Percentiles rank a stretch among this genome's conserved stretches.
phyloP scores from a whole-genome alignment of 208 protist genomes.

The Angomonas ambiguus region DNA sequence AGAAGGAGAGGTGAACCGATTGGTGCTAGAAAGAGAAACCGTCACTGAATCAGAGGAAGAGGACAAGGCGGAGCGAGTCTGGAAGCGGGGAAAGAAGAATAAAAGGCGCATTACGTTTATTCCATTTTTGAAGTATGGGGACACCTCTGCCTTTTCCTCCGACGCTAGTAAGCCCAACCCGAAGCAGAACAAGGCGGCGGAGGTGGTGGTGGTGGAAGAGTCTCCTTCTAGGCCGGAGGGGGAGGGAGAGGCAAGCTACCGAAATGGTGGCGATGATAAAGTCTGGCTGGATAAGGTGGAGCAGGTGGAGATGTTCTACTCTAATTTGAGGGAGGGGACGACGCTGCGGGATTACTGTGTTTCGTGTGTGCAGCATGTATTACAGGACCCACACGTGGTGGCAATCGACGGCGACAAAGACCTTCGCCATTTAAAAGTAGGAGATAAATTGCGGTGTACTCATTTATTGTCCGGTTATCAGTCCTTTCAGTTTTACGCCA shows the following conservation, averaged over 20 bases:
- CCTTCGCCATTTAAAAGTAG: conserved; percentile 46
- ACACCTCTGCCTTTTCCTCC: background rate
- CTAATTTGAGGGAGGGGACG: conserved; percentile 55
- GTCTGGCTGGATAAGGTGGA: conserved; percentile 72
- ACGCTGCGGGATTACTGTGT: conserved; percentile 66
- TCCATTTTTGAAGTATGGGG: background rate
- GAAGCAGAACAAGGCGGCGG: background rate
- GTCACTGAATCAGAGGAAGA: background rate
- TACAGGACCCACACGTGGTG: conserved; percentile 61
- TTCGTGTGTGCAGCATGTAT: conserved; percentile 63
- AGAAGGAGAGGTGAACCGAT: background rate
- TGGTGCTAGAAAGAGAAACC: background rate
- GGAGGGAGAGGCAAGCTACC: background rate
- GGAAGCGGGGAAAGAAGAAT: background rate
- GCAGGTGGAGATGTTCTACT: conserved; percentile 70
- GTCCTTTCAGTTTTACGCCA: conserved; percentile 70
- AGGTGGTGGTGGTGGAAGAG: background rate
- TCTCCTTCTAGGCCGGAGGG: background rate
- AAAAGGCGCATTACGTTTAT: background rate
- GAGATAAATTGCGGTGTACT: conserved; percentile 57
- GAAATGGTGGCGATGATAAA: background rate
- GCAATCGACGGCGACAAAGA: conserved; percentile 65
- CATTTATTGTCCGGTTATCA: conserved; percentile 47
- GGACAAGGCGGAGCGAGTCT: background rate
- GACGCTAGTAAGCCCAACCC: background rate